These are phyloP conservation scores for Biscogniauxia marginata DNA, from an alignment of 2,329 filamentous ascomycete genomes.

Conservation along the genomic window DNA sequence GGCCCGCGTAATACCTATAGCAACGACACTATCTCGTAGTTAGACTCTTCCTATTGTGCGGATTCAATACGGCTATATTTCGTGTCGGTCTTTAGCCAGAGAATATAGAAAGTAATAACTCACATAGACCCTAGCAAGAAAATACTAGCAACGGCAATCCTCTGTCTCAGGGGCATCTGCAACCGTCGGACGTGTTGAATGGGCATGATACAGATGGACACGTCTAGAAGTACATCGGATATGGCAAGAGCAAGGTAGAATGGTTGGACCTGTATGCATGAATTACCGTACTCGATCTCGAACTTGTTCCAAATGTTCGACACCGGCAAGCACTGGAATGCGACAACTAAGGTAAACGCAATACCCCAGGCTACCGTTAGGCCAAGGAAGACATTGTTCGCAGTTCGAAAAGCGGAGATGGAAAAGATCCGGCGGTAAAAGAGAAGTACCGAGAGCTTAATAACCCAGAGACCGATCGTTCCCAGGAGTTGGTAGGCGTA, in stretches of 20 bases:
- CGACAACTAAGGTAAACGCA: constrained; percentile 13
- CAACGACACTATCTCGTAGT: constrained; percentile 4
- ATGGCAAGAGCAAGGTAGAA: constrained; percentile 14
- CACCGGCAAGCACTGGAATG: constrained; percentile 15
- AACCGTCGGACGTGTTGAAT: constrained; percentile 14
- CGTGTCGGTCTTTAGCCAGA: too few relatives aligned
- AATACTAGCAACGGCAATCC: constrained; percentile 15
- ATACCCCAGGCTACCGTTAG: constrained; percentile 13
- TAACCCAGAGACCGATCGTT: constrained; percentile 5
- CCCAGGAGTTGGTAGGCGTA: constrained; percentile 16
- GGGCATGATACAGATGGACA: constrained; percentile 17
- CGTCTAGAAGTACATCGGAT: constrained; percentile 16
- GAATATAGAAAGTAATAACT: too few relatives aligned
- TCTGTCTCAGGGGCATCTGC: constrained; percentile 12
- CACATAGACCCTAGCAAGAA: constrained; percentile 19
- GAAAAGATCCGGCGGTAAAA: constrained; percentile 21
- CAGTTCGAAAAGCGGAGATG: constrained; percentile 9
- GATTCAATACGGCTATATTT: too few relatives aligned
- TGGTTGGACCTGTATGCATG: constrained; percentile 10
- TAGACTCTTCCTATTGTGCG: too few relatives aligned
- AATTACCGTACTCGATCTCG: constrained; percentile 11
- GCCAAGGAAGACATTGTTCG: constrained; percentile 21
- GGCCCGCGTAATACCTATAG: constrained; percentile 14
- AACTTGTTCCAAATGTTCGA: constrained; percentile 15
- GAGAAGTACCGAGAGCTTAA: constrained; percentile 19